Evolutionary conservation across 129 eudicot genomes (phyloP), one percentile per base, ranked within the genome.

Genomic region (Heracleum sosnowskyi): DNA sequence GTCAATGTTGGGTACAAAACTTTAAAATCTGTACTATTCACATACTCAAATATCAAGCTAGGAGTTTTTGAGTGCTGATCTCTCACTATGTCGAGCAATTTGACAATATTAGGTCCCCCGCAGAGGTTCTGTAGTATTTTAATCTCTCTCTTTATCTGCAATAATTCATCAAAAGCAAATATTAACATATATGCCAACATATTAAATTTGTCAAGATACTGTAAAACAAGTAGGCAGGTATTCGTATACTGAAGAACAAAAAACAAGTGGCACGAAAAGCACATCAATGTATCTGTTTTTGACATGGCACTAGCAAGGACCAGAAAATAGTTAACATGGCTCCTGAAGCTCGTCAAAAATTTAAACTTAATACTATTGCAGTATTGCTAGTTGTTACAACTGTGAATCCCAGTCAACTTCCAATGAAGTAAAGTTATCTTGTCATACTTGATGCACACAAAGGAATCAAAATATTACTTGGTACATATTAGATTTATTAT

Each of bases 1-100:
- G 97, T 86, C 90, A 96, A 74, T 53, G 99, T 96, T 34, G 99
- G 99, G 83, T 96, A 96, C 78, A 96, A 74, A 75, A 92, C 97
- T 84, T 92, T 92, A 86, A 96, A 96, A 83, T 96, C 99, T 57
- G 97, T 96, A 83, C 91, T 92, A 87, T 96, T 96, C 83, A 96
- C 97, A 81, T 79, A 92, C 83, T 96, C 99, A 84, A 96, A 96
- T 80, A 96, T 87, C 87, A 96, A 84, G 83, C 97, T 92, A 24
- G 99, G 97, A 51, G 99, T 96, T 84, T 92, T 96, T 39, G 99
- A 96, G 83, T 96, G 95, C 81, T 96, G 97, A 84, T 96, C 99
- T 79, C 97, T 90, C 73, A 92, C 97, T 44, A 96, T 89, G 76
- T 92, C 97, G 29, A 92, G 83, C 26, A 96, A 91, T 84, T 89